These are phyloP conservation scores for Oryza australiensis DNA, from an alignment of 176 grass and related monocot genomes.

Conservation along the genomic window DNA sequence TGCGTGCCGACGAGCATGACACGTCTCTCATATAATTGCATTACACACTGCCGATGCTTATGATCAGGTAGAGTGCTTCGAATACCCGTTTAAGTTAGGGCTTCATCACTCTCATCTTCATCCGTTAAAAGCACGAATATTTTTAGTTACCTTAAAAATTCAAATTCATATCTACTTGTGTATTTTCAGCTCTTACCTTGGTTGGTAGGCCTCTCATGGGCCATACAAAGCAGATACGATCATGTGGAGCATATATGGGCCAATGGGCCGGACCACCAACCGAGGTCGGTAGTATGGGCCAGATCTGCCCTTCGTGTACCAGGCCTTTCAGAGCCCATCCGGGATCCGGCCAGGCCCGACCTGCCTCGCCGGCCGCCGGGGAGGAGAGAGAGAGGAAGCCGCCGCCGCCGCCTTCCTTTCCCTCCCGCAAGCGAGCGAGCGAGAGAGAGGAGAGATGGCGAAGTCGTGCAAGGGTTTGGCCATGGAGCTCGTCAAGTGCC, in stretches of 20 bases:
- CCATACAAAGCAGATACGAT: not conserved
- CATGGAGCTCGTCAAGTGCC: constrained; percentile 98
- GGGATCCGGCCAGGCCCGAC: not conserved
- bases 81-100: too few relatives aligned
- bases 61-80: too few relatives aligned
- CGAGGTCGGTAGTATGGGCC: not conserved
- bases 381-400: too few relatives aligned
- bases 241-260: too few relatives aligned
- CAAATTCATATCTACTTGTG: not conserved
- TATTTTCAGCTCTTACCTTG: not conserved
- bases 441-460: constrained; percentile 35
- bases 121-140: too few relatives aligned
- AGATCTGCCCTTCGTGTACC: not conserved
- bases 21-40: too few relatives aligned
- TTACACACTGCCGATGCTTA: too few relatives aligned
- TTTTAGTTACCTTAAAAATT: too few relatives aligned
- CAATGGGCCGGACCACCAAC: not conserved
- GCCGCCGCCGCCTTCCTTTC: not conserved
- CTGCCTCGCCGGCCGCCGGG: not conserved
- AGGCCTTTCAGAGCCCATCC: not conserved
- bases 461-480: constrained; percentile 94
- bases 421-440: not conserved
- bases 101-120: too few relatives aligned
- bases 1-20: too few relatives aligned
- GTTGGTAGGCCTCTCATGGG: not conserved